Evolutionary conservation across 2,329 filamentous ascomycete genomes (phyloP).

Genomic region (Chaetomiaceae sp.): DNA sequence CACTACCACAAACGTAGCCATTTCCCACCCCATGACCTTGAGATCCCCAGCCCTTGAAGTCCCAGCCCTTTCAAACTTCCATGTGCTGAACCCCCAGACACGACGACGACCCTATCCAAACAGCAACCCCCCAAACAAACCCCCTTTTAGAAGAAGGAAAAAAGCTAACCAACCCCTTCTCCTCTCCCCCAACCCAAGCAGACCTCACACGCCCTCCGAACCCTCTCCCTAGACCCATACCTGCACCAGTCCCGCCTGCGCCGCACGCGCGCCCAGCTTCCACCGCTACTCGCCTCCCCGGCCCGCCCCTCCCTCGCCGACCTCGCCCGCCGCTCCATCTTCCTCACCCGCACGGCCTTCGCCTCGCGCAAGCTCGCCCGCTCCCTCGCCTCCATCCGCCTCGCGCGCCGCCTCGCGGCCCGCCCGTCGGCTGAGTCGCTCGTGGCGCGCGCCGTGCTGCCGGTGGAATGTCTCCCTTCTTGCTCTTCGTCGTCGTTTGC

Average conservation of each 20-base stretch:
- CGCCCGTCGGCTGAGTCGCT: conserved; percentile 55
- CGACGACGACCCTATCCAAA: too few species aligned
- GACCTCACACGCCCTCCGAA: conserved; percentile 57
- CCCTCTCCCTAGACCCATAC: conserved; percentile 57
- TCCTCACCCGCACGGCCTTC: conserved; percentile 59
- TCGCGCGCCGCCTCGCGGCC: conserved; percentile 54
- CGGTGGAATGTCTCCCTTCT: conserved; percentile 54
- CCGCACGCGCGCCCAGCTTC: conserved; percentile 47
- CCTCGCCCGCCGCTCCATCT: conserved; percentile 58
- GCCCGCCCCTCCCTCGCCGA: conserved; percentile 54
- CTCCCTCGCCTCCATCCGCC: conserved; percentile 58
- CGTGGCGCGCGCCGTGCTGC: conserved; percentile 58
- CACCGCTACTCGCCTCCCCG: conserved; percentile 49
- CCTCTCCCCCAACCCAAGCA: conserved; percentile 26
- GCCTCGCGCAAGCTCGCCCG: conserved; percentile 58
- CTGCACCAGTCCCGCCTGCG: conserved; percentile 58
- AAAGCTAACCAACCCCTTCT: too few species aligned
- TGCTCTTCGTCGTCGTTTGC: too few species aligned
- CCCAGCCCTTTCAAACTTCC: too few species aligned
- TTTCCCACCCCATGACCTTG: too few species aligned
- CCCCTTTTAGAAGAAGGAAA: too few species aligned
- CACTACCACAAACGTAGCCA: too few species aligned
- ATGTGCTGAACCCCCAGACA: too few species aligned
- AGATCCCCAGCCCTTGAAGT: too few species aligned
- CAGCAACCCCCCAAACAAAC: too few species aligned